Conservation (phyloP, 106 monocot species). For the Alisma plantagoaquatica region DNA sequence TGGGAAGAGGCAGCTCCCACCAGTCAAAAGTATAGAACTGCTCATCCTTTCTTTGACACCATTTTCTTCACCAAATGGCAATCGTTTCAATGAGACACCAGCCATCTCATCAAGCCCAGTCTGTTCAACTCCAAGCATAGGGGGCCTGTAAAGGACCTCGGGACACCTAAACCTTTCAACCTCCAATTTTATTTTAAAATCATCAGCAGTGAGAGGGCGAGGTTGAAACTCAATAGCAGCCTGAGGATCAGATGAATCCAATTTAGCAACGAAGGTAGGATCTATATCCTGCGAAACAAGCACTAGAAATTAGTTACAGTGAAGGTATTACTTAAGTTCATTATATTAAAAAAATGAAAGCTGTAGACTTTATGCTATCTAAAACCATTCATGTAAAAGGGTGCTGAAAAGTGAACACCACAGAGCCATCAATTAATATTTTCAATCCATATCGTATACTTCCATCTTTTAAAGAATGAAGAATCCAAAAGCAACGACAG, state of each 20-base stretch:
- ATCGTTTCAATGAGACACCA: slow-evolving; percentile 46
- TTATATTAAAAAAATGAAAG: too few relatives aligned
- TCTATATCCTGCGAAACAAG: slow-evolving; percentile 70
- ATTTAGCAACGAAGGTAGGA: slow-evolving; percentile 44
- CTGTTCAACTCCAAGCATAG: slow-evolving; percentile 79
- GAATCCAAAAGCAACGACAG: too few relatives aligned
- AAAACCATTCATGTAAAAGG: too few relatives aligned
- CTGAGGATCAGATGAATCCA: slow-evolving; percentile 17
- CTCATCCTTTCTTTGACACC: slow-evolving; percentile 37
- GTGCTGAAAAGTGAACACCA: too few relatives aligned
- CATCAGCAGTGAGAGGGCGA: slow-evolving; percentile 51
- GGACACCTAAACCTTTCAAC: slow-evolving; percentile 85
- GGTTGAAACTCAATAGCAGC: slow-evolving; percentile 17
- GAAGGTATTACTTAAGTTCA: too few relatives aligned
- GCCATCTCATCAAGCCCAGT: slow-evolving; percentile 85
- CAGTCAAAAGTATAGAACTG: slow-evolving; percentile 65
- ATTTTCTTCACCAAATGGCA: slow-evolving; percentile 23
- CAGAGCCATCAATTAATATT: too few relatives aligned
- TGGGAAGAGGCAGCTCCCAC: slow-evolving; percentile 67
- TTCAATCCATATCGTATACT: too few relatives aligned
- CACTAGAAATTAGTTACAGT: too few relatives aligned
- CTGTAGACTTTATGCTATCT: too few relatives aligned
- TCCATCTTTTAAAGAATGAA: too few relatives aligned
- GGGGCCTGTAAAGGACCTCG: slow-evolving; percentile 80
- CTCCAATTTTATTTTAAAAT: slow-evolving; percentile 58